Percentiles rank a stretch among this genome's conserved stretches.
phyloP scores from a whole-genome alignment of 1,284 basidiomycete species.

The Boletellus sp. region DNA sequence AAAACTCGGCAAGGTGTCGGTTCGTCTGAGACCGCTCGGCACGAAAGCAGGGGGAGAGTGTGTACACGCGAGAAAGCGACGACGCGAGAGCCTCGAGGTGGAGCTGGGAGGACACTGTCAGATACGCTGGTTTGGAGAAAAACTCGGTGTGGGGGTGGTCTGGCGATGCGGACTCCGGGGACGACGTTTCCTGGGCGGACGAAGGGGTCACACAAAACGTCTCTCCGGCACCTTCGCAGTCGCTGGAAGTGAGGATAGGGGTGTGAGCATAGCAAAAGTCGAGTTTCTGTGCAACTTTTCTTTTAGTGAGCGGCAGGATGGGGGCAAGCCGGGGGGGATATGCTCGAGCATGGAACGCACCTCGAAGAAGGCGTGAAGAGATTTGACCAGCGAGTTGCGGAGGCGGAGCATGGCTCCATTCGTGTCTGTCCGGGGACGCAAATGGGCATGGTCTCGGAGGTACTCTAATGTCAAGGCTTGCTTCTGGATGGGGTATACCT shows the following conservation, averaged over 20 bases:
- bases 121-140: conserved; percentile 73
- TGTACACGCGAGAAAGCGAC: conserved; percentile 82
- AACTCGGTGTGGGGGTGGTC: conserved; percentile 46
- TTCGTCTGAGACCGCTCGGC: conserved; percentile 87
- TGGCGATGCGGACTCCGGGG: conserved; percentile 4
- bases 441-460: conserved; percentile 78
- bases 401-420: conserved; percentile 74
- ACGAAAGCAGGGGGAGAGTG: conserved; percentile 88
- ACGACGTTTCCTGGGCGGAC: conserved; percentile 14
- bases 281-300: conserved; percentile 48
- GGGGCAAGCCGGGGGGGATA: background rate
- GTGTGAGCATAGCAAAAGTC: conserved; percentile 82
- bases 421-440: conserved; percentile 74
- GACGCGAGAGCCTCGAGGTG: conserved; percentile 89
- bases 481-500: conserved; percentile 88
- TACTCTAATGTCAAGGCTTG: conserved; percentile 72
- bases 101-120: conserved; percentile 94
- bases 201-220: conserved; percentile 68
- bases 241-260: conserved; percentile 86
- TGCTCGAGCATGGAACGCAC: conserved; percentile 38
- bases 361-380: conserved; percentile 62
- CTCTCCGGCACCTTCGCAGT: conserved; percentile 98
- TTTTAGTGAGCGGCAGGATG: conserved; percentile 1
- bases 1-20: conserved; percentile 95
- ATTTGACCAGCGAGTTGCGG: conserved; percentile 55